Conservation (phyloP, 2,329 filamentous ascomycete genomes). For the Trichothecium roseum region DNA sequence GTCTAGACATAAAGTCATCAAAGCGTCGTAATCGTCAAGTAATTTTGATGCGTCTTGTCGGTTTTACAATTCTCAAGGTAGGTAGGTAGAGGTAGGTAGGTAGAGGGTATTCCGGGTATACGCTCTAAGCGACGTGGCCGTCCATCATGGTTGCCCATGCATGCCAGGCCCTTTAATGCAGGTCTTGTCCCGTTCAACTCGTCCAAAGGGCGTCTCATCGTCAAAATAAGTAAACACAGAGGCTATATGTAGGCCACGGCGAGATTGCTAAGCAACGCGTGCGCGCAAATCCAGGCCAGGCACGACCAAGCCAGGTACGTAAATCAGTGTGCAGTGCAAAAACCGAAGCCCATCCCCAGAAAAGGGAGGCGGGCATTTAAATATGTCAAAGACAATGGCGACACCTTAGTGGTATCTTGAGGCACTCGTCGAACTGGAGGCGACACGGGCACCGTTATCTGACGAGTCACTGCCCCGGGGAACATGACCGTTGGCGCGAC, state of each 20-base stretch:
- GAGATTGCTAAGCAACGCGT: background rate
- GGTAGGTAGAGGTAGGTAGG: too few species aligned
- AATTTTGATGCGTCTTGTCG: conserved; percentile 22
- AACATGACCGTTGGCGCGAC: conserved; percentile 49
- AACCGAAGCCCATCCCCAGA: background rate
- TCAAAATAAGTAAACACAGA: conserved; percentile 13
- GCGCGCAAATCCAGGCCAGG: background rate
- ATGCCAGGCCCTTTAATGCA: conserved; percentile 28
- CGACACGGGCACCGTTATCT: conserved; percentile 28
- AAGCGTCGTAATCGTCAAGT: conserved; percentile 36
- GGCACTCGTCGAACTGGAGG: conserved; percentile 20
- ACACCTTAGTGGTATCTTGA: conserved; percentile 24
- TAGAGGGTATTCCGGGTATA: conserved; percentile 19
- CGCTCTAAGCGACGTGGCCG: conserved; percentile 18
- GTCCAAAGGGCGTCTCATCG: conserved; percentile 25
- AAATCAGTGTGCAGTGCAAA: too few species aligned
- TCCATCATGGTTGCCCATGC: conserved; percentile 30
- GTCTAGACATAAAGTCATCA: conserved; percentile 37
- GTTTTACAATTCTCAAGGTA: conserved; percentile 14
- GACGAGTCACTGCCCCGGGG: conserved; percentile 46
- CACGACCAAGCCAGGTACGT: background rate
- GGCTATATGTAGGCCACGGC: background rate
- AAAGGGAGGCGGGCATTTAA: background rate
- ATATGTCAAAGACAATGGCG: background rate
- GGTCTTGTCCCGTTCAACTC: conserved; percentile 26